Base-by-base conservation (phyloP, 371 early-diverging fungal genomes). In the Mucor ambiguus region DNA sequence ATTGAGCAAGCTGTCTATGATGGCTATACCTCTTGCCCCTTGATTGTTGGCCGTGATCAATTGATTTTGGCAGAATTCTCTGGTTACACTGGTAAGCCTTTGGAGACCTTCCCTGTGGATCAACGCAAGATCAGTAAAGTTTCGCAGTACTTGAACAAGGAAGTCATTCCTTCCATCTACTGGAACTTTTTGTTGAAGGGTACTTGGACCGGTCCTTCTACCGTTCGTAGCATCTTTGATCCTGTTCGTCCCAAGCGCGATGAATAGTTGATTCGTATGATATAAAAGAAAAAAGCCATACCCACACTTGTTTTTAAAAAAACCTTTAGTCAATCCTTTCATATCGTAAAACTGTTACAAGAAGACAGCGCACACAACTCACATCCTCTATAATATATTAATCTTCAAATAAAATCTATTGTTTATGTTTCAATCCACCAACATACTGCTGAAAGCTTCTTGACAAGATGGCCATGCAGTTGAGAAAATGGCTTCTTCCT, bases 31-130 rank as follows among this genome's bases (percentile, higher is more conserved):
- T 86, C 87, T 63, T 95, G 95, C 70, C 95, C 95, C 28, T 82
- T 90, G 72, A 76, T 83, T 85, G 61, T 81, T 29, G 95, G 94
- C 24, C 88, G 88, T 58, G 85, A 91, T 67, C 85, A 91, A 77
- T 73, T 95, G 41, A 90, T 95, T 38, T 80, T 95, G 71, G 95
- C 95, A 24, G 95, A 95, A 74, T 95, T 95, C 76, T 89, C 89
- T 29, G 95, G 94, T 20, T 95, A 91, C 76, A 86, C 90, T 32
- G 89, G 90, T 12, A 64, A 84, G 52, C 94, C 94, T 41, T 76
- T 86, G 57, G 95, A 95, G 75, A 95, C 95, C 10, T 94, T 94
- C 85, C 90, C 92, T 38, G 81, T 92, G 60, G 88, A 95, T 78
- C 95, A 95, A 75, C 87, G 88, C 58, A 76, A 83, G 58, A 87